Base-by-base conservation (phyloP, 805 yeast genomes). In the Ogataea henricii region DNA sequence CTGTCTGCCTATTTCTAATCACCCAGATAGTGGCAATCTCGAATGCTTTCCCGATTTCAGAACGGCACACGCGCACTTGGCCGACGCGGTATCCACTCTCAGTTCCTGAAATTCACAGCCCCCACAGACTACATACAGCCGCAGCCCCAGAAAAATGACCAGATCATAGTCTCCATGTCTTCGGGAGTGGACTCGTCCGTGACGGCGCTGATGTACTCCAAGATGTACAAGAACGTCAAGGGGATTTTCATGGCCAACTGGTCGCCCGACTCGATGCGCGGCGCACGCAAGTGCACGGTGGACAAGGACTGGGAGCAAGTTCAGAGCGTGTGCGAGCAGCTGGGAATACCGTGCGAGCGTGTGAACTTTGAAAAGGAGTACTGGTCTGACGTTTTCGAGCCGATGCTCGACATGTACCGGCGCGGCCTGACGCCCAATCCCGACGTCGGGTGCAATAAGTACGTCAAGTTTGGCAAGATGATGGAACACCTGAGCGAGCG, bases 161-260 rank as follows among this genome's bases (percentile, higher is more conserved):
- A 76, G 45, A 78, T 92, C 18, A 69, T 87, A 17, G 81, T 94
- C 4, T 97, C 98, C 6, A 88, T 94, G 96, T 89, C 97, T 1
- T 87, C 96, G 0, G 99, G 99, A 0, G 98, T 94, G 1, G 99
- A 94, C 66, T 91, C 97, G 0, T 85, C 97, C 1, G 89, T 91
- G 1, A 79, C 87, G 2, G 97, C 98, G 0, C 47, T 65, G 40
- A 59, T 66, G 51, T 82, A 74, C 55, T 71, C 88, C 6, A 66
- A 72, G n/a, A 62, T 69, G 27, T 79, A 76, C 55, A 69, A 70
- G 14, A 80, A 86, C 39, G 94, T 87, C 2, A 67, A 75, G 38
- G 99, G 97, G 0, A 74, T 94, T 1, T 92, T 87, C 67, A 94
- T 94, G 98, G 87, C 89, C 34, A 94, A 94, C 68, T 94, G 97